Conservation (phyloP, 495 filamentous ascomycete genomes). For the Darksidea phi region DNA sequence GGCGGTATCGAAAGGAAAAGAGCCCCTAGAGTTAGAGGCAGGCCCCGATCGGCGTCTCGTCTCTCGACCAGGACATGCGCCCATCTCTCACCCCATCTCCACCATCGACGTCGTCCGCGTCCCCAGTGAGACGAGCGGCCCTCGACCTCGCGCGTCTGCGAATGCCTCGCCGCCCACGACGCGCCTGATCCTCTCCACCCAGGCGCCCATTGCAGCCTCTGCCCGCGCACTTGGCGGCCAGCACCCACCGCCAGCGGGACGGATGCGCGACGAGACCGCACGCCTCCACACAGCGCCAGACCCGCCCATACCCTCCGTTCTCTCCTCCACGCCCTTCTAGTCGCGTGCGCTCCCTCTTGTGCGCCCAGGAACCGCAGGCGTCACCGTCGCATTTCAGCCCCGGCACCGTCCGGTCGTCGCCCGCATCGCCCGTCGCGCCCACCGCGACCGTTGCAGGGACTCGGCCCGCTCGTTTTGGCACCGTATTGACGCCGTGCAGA, state of each 20-base stretch:
- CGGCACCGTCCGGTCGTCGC: slow-evolving; percentile 31
- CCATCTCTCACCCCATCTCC: slow-evolving; percentile 13
- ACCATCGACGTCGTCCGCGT: slow-evolving; percentile 3
- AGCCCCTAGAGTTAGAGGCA: slow-evolving; percentile 1
- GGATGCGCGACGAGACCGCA: slow-evolving; percentile 34
- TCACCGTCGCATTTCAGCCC: slow-evolving; percentile 31
- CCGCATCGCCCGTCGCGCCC: neutral
- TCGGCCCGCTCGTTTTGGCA: neutral
- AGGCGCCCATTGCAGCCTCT: slow-evolving; percentile 22
- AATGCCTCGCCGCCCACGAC: slow-evolving; percentile 10
- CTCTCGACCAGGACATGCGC: slow-evolving; percentile 8
- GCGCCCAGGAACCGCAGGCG: neutral
- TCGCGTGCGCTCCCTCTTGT: slow-evolving; percentile 13
- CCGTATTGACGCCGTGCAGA: neutral
- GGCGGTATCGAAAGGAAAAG: slow-evolving; percentile 14
- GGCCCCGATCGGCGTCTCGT: slow-evolving; percentile 18
- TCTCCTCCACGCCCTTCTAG: neutral
- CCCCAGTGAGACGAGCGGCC: slow-evolving; percentile 6
- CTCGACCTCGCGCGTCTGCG: slow-evolving; percentile 5
- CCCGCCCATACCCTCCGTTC: neutral
- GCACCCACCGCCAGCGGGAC: slow-evolving; percentile 19
- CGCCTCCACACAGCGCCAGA: slow-evolving; percentile 17
- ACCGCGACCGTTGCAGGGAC: neutral
- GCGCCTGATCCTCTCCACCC: slow-evolving; percentile 12
- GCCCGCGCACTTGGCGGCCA: slow-evolving; percentile 21